Conservation (phyloP, 345 rosid species). For the Populus tremula region DNA sequence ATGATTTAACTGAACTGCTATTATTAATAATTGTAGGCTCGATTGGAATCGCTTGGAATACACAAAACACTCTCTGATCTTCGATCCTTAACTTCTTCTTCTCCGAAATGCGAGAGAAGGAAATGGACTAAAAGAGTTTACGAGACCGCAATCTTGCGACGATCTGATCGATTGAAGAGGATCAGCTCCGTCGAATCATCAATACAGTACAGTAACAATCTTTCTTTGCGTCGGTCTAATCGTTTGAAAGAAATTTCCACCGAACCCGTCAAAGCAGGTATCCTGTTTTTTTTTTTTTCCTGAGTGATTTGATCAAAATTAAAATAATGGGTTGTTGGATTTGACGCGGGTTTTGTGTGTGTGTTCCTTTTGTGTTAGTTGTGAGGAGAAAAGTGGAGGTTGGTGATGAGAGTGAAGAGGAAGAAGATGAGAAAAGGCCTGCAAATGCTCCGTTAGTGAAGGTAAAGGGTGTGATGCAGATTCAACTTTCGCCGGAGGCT, state of each 20-base stretch:
- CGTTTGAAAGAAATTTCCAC: conserved; percentile 5
- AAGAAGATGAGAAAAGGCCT: conserved; percentile 7
- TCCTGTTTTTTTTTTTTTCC: not conserved
- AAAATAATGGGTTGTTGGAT: not conserved
- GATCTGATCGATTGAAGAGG: conserved; percentile 27
- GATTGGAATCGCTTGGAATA: conserved; percentile 41
- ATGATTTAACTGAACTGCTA: not conserved
- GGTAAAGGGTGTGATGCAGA: not conserved
- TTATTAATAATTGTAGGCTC: conserved; percentile 18
- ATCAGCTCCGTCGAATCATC: not conserved
- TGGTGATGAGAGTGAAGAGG: too few species aligned
- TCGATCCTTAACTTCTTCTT: conserved; percentile 21
- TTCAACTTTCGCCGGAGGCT: conserved; percentile 29
- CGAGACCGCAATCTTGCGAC: conserved; percentile 23
- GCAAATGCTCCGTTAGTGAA: conserved; percentile 19
- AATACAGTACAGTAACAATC: not conserved
- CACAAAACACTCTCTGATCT: conserved; percentile 30
- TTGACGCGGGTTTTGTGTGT: too few species aligned
- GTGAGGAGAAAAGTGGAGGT: not conserved
- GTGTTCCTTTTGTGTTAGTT: not conserved
- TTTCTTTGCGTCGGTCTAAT: conserved; percentile 19
- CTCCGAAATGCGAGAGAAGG: conserved; percentile 10
- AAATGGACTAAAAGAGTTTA: conserved; percentile 9
- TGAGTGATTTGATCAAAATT: not conserved
- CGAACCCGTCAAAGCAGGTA: not conserved